A percentile compares a stretch with the other conserved stretches of the same genome.
Evolutionary conservation across 2,329 filamentous ascomycete genomes (phyloP).

Genomic region (Colletotrichum siamense): DNA sequence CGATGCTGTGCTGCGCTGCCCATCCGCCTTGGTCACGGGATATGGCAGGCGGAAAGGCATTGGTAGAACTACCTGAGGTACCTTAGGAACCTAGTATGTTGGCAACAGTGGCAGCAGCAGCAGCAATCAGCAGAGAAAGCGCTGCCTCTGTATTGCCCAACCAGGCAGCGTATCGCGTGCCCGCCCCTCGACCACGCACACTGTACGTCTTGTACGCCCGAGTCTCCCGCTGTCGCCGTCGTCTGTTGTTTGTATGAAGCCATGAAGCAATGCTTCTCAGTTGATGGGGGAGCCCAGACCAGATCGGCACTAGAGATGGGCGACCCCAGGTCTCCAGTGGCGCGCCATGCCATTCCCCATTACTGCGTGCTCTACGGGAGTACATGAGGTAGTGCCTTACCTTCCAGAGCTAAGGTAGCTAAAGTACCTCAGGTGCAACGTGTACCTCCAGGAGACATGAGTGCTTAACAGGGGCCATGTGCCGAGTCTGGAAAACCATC

Average conservation of each 20-base stretch:
- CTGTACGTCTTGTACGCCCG: not conserved
- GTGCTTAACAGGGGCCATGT: not conserved
- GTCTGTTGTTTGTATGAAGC: not conserved
- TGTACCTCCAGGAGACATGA: not conserved
- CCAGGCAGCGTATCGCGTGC: not conserved
- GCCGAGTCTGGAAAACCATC: not conserved
- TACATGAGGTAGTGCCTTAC: not conserved
- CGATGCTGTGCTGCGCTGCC: not conserved
- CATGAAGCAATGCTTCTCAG: not conserved
- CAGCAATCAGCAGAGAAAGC: not conserved
- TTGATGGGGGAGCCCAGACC: not conserved
- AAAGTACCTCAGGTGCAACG: not conserved
- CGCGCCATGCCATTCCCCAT: not conserved
- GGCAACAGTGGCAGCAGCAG: not conserved
- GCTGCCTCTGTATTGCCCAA: not conserved
- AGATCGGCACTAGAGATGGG: not conserved
- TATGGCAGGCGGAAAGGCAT: not conserved
- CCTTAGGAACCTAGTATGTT: not conserved
- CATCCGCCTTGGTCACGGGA: not conserved
- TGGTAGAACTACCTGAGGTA: not conserved
- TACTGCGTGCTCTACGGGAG: not conserved
- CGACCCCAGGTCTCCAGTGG: not conserved
- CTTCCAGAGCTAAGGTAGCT: not conserved
- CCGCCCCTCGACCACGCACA: not conserved
- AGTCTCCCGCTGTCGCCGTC: not conserved